Conservation (phyloP, 1,139 yeast species). For the Hyphopichia fennica region DNA sequence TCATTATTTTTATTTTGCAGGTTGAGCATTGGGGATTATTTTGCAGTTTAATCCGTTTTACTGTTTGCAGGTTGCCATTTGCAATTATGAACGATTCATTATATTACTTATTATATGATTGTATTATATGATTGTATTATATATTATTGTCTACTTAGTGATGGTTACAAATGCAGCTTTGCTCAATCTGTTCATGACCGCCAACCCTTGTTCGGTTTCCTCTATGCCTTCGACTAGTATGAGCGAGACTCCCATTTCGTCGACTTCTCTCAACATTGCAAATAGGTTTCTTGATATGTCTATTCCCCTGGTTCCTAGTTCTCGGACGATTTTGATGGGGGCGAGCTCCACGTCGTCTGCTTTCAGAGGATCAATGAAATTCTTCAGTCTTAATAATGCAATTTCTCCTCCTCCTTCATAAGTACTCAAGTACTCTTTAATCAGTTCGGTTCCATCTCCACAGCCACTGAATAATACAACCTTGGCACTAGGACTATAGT, state of each 20-base stretch:
- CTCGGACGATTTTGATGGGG: constrained; percentile 33
- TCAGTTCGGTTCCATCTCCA: constrained; percentile 41
- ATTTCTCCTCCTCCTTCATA: constrained; percentile 23
- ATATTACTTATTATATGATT: no score
- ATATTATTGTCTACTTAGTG: neutral
- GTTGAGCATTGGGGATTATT: neutral
- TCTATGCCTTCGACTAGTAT: constrained; percentile 76
- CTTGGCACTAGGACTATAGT: constrained; percentile 86
- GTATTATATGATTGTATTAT: neutral
- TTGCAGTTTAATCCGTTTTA: neutral
- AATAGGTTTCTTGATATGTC: constrained; percentile 77
- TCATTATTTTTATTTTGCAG: neutral
- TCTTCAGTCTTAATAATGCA: constrained; percentile 49
- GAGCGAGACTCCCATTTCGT: constrained; percentile 57
- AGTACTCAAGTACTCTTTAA: constrained; percentile 25
- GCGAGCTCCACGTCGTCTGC: constrained; percentile 5
- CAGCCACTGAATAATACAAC: constrained; percentile 67
- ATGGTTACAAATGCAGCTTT: constrained; percentile 72
- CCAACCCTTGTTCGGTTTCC: constrained; percentile 78
- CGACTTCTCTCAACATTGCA: constrained; percentile 68
- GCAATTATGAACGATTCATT: neutral
- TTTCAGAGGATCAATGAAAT: constrained; percentile 30
- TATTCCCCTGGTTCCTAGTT: constrained; percentile 57
- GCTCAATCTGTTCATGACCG: constrained; percentile 85
- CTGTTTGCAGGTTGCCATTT: neutral